A percentile compares a stretch with the other conserved stretches of the same genome.
phyloP scores from a whole-genome alignment of 352 stramenopile genomes.

The Phytophthora ramorum region DNA sequence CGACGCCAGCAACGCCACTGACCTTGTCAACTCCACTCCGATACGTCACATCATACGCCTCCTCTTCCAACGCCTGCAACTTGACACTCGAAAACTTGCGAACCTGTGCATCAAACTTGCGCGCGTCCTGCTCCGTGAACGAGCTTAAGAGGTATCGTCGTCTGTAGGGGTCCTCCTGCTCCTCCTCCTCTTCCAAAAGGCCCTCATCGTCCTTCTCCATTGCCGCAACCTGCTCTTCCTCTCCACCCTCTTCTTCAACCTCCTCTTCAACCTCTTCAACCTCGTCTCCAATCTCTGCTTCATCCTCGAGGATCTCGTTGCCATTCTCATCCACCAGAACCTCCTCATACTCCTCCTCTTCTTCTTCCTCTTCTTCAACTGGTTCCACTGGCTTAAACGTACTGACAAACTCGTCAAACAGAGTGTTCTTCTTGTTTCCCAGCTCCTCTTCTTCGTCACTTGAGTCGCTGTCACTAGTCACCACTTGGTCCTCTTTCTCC shows the following conservation, averaged over 20 bases:
- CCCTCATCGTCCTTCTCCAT: constrained; percentile 40
- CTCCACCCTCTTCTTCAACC: constrained; percentile 26
- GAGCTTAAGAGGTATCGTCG: constrained; percentile 62
- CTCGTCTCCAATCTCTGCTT: constrained; percentile 31
- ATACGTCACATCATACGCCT: constrained; percentile 51
- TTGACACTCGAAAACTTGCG: constrained; percentile 49
- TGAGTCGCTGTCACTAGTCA: constrained; percentile 13
- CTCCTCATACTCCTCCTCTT: constrained; percentile 51
- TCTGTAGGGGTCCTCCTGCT: constrained; percentile 67
- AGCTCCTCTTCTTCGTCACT: constrained; percentile 24
- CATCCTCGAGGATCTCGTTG: constrained; percentile 42
- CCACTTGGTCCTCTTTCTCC: neutral
- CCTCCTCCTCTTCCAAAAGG: constrained; percentile 29
- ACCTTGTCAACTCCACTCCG: constrained; percentile 29
- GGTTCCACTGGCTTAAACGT: constrained; percentile 52
- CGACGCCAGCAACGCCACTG: constrained; percentile 20
- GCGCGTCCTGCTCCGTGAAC: constrained; percentile 56
- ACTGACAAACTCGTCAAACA: constrained; percentile 83
- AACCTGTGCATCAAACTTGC: constrained; percentile 39
- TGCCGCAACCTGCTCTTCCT: constrained; percentile 23
- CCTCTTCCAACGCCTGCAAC: constrained; percentile 34
- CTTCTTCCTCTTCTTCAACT: constrained; percentile 49
- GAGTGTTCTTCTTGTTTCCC: constrained; percentile 22
- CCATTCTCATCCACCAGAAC: constrained; percentile 58
- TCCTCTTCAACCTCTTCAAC: constrained; percentile 41